Conservation (phyloP, 2,329 filamentous ascomycete species). For the Venturiaceae sp. region DNA sequence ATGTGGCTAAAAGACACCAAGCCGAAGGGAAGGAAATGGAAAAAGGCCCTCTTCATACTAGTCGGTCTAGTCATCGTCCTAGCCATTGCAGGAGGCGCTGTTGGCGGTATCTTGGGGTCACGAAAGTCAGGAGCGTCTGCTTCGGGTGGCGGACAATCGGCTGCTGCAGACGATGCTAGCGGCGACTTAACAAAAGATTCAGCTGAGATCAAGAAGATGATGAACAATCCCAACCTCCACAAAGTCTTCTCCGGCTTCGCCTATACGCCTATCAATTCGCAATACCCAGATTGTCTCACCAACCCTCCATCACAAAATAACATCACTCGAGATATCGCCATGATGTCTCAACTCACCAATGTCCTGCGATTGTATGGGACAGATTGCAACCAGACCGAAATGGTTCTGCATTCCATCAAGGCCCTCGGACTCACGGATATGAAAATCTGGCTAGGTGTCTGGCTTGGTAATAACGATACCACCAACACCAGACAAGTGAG, state of each 20-base stretch:
- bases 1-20: constrained; percentile 51
- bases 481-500: constrained; percentile 74
- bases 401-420: constrained; percentile 77
- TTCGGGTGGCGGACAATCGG: constrained; percentile 23
- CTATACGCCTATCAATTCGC: constrained; percentile 84
- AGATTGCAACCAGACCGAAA: constrained; percentile 94
- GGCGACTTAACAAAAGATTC: constrained; percentile 68
- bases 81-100: constrained; percentile 62
- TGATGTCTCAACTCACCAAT: constrained; percentile 84
- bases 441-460: constrained; percentile 92
- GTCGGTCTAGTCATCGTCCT: constrained; percentile 58
- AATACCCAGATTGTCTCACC: constrained; percentile 74
- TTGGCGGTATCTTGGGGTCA: constrained; percentile 58
- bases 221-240: constrained; percentile 75
- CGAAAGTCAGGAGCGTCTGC: constrained; percentile 29
- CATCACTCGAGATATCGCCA: constrained; percentile 80
- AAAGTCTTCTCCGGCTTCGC: constrained; percentile 94
- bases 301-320: constrained; percentile 87
- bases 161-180: constrained; percentile 52
- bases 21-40: constrained; percentile 30
- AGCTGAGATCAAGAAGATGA: constrained; percentile 65
- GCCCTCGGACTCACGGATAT: constrained; percentile 62
- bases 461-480: constrained; percentile 75
- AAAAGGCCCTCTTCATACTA: constrained; percentile 59
- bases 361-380: constrained; percentile 84